A percentile compares a stretch with the other conserved stretches of the same genome.
These are phyloP conservation scores for Clarireedia paspali DNA, from an alignment of 2,329 filamentous ascomycete species.

Conservation along the genomic window DNA sequence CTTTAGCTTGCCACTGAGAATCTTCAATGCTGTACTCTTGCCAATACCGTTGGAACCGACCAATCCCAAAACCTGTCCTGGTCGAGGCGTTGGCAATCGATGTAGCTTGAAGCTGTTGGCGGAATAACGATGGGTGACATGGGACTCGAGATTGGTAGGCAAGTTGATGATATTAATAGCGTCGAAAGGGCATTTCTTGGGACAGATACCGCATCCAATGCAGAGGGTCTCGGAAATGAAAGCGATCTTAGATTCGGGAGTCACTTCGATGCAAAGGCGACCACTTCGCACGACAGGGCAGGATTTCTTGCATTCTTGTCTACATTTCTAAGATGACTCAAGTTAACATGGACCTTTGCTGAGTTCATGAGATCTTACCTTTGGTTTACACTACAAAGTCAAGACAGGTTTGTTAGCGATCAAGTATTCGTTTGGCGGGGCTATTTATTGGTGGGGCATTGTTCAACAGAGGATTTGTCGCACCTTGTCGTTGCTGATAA, in stretches of 20 bases:
- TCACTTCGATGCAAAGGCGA: slow-evolving; percentile 96
- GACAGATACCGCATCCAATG: slow-evolving; percentile 98
- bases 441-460: slow-evolving; percentile 34
- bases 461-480: slow-evolving; percentile 30
- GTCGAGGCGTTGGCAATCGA: slow-evolving; percentile 88
- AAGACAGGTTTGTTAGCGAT: slow-evolving; percentile 34
- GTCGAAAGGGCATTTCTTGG: slow-evolving; percentile 97
- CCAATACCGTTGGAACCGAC: slow-evolving; percentile 99
- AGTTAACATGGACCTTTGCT: slow-evolving; percentile 14
- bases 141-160: slow-evolving; percentile 96
- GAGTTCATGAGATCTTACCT: slow-evolving; percentile 43
- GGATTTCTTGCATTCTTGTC: slow-evolving; percentile 98
- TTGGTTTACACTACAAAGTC: slow-evolving; percentile 68
- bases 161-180: slow-evolving; percentile 99
- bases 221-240: slow-evolving; percentile 96
- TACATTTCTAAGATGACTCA: slow-evolving; percentile 66
- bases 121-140: slow-evolving; percentile 97
- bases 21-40: slow-evolving; percentile 99
- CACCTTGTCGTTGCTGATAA: slow-evolving; percentile 98
- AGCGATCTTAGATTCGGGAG: slow-evolving; percentile 80
- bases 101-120: slow-evolving; percentile 99
- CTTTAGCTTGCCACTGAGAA: slow-evolving; percentile 96
- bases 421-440: slow-evolving; percentile 14
- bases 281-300: slow-evolving; percentile 96
- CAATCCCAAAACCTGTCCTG: slow-evolving; percentile 89